A percentile compares a stretch with the other conserved stretches of the same genome.
Evolutionary conservation across 2,329 filamentous ascomycete genomes (phyloP).

Genomic region (Epichloe uncinata): DNA sequence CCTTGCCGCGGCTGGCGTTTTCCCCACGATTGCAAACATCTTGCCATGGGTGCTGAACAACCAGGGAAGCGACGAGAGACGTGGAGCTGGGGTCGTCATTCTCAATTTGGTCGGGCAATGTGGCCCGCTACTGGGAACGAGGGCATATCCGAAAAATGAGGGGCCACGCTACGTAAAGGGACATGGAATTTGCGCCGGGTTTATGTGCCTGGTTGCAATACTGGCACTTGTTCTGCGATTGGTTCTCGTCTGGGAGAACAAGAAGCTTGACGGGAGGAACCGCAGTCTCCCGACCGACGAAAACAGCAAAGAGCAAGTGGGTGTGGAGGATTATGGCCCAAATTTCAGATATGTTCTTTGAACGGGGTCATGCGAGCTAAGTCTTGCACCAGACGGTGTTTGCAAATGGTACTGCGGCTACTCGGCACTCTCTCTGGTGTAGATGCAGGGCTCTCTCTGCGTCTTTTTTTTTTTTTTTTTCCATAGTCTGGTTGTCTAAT

Average conservation of each 20-base stretch:
- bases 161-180: conserved; percentile 3
- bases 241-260: conserved; percentile 6
- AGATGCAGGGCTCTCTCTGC: not conserved
- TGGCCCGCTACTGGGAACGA: conserved; percentile 6
- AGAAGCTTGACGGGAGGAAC: conserved; percentile 1
- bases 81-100: conserved; percentile 5
- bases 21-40: conserved; percentile 6
- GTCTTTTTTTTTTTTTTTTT: no score
- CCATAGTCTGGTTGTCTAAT: not conserved
- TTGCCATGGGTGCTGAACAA: conserved; percentile 6
- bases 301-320: not conserved
- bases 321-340: conserved; percentile 6
- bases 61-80: conserved; percentile 6
- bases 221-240: conserved; percentile 4
- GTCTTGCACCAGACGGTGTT: not conserved
- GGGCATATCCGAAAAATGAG: conserved; percentile 3
- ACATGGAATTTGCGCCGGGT: conserved; percentile 4
- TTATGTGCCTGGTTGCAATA: conserved; percentile 8
- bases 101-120: conserved; percentile 6
- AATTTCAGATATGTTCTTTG: conserved; percentile 5
- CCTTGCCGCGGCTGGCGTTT: conserved; percentile 3
- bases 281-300: not conserved
- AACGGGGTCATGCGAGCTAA: not conserved
- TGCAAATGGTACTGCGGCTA: no score
- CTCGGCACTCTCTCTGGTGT: not conserved